Conservation (phyloP, 768 basidiomycete genomes). For the Cubamyces sp. region DNA sequence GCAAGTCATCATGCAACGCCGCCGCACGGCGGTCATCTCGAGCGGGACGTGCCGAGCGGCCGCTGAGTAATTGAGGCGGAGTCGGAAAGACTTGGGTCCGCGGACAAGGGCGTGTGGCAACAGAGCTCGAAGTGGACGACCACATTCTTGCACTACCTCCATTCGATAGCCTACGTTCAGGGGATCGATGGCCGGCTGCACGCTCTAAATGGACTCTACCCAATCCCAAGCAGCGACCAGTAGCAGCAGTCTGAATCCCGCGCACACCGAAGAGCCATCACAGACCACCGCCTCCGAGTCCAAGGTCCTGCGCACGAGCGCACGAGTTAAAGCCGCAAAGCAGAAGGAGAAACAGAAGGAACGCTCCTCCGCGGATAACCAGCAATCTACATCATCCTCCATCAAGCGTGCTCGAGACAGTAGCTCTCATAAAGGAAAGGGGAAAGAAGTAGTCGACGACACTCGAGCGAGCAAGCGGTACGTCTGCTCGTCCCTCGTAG, state of each 20-base stretch:
- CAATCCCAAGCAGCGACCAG: slow-evolving; percentile 74
- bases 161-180: slow-evolving; percentile 32
- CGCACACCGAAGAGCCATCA: slow-evolving; percentile 44
- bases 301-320: slow-evolving; percentile 69
- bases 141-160: slow-evolving; percentile 22
- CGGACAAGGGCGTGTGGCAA: slow-evolving; percentile 25
- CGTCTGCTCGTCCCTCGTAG: slow-evolving; percentile 37
- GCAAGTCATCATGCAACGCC: too few species aligned
- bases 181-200: slow-evolving; percentile 83
- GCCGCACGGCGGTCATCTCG: too few species aligned
- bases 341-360: slow-evolving; percentile 68
- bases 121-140: slow-evolving; percentile 14
- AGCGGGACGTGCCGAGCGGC: not conserved
- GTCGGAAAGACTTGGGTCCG: slow-evolving; percentile 14
- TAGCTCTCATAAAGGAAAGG: slow-evolving; percentile 61
- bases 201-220: slow-evolving; percentile 92
- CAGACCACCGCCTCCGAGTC: slow-evolving; percentile 49
- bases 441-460: slow-evolving; percentile 61
- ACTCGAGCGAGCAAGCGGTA: slow-evolving; percentile 65
- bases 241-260: slow-evolving; percentile 58
- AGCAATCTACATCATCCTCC: slow-evolving; percentile 45
- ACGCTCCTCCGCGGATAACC: slow-evolving; percentile 45
- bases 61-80: slow-evolving; percentile 22
- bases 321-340: slow-evolving; percentile 72
- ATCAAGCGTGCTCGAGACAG: slow-evolving; percentile 60